phyloP scores from a whole-genome alignment of 2,329 filamentous ascomycete species.

The Lasiodiplodia theobromae region DNA sequence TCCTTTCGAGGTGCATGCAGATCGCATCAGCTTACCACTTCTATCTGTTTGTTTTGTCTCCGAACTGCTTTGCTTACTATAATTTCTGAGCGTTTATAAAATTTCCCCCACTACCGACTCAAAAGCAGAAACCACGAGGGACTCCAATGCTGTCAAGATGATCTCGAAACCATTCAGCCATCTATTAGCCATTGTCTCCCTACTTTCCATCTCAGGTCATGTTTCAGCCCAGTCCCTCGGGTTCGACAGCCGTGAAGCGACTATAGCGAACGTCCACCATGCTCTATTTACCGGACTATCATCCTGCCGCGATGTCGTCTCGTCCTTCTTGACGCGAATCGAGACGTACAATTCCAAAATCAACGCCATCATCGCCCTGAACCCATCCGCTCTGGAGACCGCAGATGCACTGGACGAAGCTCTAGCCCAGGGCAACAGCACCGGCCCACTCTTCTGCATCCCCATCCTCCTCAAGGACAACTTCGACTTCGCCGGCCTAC shows the following conservation, averaged over 20 bases:
- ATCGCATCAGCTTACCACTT: conserved; percentile 10
- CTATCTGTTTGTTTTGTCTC: not conserved
- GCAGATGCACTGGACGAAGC: conserved; percentile 60
- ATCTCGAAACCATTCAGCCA: not conserved
- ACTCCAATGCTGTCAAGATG: not conserved
- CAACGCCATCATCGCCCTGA: conserved; percentile 65
- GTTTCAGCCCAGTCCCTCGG: conserved; percentile 38
- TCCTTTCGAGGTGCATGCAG: not conserved
- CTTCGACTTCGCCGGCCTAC: conserved; percentile 62
- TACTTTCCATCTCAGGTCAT: not conserved
- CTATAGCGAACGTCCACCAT: conserved; percentile 63
- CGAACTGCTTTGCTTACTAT: not conserved
- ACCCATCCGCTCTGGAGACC: conserved; percentile 54
- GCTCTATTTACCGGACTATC: conserved; percentile 61
- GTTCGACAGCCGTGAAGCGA: conserved; percentile 65
- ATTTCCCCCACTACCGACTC: not conserved
- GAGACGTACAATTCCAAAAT: conserved; percentile 63
- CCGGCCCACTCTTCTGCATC: conserved; percentile 65
- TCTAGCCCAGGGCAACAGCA: conserved; percentile 57
- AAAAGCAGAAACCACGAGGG: not conserved
- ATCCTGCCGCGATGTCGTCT: conserved; percentile 63
- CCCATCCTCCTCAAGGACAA: conserved; percentile 71
- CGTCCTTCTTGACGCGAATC: conserved; percentile 64
- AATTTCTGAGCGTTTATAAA: not conserved
- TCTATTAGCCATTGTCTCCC: not conserved